A percentile compares a stretch with the other conserved stretches of the same genome.
phyloP scores from a whole-genome alignment of 768 basidiomycete species.

The Termitomyces sp. region DNA sequence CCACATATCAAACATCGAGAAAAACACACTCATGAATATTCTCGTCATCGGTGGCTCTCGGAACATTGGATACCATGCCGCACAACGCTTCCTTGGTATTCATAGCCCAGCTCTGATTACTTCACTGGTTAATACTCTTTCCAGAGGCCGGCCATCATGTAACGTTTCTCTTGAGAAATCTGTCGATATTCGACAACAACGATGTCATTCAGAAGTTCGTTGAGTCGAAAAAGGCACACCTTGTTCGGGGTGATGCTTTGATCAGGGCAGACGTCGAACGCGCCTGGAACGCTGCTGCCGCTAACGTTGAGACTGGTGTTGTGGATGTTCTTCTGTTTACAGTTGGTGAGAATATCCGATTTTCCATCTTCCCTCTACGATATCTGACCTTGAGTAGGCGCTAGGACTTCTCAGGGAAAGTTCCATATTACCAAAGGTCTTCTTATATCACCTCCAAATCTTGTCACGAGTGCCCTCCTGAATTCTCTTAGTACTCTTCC shows the following conservation, averaged over 20 bases:
- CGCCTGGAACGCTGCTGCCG: constrained; percentile 45
- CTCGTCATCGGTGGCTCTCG: constrained; percentile 1
- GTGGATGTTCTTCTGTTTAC: constrained; percentile 59
- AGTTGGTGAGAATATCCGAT: constrained; percentile 36
- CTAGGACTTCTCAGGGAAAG: constrained; percentile 4
- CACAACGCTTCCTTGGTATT: constrained; percentile 1
- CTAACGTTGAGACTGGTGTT: constrained; percentile 17
- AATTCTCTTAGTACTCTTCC: constrained; percentile 56
- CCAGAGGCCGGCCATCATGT: constrained; percentile 55
- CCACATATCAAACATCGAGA: neutral
- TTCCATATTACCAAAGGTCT: constrained; percentile 46
- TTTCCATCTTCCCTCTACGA: neutral
- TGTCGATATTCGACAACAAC: constrained; percentile 49
- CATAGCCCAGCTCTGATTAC: neutral
- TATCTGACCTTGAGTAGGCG: neutral
- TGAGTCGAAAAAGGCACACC: constrained; percentile 40
- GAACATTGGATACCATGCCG: constrained; percentile 2
- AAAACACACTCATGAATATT: neutral
- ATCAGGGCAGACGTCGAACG: constrained; percentile 43
- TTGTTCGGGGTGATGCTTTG: constrained; percentile 61
- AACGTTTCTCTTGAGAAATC: constrained; percentile 56
- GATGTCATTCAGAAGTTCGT: constrained; percentile 45
- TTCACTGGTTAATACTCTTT: neutral
- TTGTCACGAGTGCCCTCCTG: constrained; percentile 52
- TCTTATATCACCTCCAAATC: constrained; percentile 44